Conservation (phyloP, 208 protist genomes). For the Acanthamoeba lenticulata region DNA sequence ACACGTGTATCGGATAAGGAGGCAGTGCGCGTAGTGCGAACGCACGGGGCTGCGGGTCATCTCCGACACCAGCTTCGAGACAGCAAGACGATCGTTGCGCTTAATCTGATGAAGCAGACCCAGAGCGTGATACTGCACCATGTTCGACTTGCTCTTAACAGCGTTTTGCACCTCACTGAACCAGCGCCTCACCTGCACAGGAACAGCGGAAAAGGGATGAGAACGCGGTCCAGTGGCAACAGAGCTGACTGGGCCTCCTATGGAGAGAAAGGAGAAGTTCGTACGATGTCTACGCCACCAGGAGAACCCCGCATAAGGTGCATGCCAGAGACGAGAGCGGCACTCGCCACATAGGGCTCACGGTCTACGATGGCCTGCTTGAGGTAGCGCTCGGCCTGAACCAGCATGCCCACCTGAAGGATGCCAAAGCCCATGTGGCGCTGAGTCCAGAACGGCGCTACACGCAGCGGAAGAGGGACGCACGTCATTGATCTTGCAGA, state of each 20-base stretch:
- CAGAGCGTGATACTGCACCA: conserved; percentile 97
- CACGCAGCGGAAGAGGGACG: no score
- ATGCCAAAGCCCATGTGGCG: no score
- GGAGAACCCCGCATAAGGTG: conserved; percentile 90
- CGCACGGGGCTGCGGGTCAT: conserved; percentile 89
- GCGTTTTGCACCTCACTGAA: conserved; percentile 95
- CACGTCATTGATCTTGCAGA: conserved; percentile 96
- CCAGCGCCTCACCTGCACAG: conserved; percentile 93
- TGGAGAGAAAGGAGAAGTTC: conserved; percentile 57
- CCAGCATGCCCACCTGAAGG: conserved; percentile 91
- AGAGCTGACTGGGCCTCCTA: no score
- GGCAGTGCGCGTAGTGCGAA: conserved; percentile 94
- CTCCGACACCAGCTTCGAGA: conserved; percentile 94
- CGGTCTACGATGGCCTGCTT: conserved; percentile 97
- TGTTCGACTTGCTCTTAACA: conserved; percentile 85
- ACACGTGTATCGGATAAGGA: conserved; percentile 95
- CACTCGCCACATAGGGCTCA: conserved; percentile 94
- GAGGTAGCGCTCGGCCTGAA: conserved; percentile 95
- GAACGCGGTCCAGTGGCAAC: no score
- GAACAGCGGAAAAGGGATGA: neutral
- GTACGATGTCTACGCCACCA: conserved; percentile 74
- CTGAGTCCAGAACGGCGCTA: no score
- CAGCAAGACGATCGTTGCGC: conserved; percentile 95
- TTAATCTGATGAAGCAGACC: conserved; percentile 97
- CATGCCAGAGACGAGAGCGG: conserved; percentile 96